These are phyloP conservation scores for Botrytis paeoniae DNA, from an alignment of 2,329 filamentous ascomycete species.

Conservation along the genomic window DNA sequence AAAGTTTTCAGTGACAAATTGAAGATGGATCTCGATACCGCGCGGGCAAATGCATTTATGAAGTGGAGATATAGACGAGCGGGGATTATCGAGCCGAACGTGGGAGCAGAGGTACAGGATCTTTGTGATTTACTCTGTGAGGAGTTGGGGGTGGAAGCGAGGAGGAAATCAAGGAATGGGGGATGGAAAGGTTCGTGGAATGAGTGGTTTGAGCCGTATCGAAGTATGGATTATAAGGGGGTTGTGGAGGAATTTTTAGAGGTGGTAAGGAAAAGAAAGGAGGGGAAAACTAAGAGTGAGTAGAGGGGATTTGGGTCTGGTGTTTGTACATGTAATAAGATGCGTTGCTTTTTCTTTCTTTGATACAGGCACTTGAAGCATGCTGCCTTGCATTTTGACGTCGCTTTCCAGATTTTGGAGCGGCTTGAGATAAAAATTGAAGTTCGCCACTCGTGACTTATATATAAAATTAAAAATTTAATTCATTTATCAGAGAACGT, in stretches of 20 bases:
- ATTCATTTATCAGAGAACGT: background rate
- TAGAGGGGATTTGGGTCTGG: background rate
- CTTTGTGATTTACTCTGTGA: constrained; percentile 18
- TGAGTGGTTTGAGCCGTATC: constrained; percentile 23
- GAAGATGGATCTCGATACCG: constrained; percentile 12
- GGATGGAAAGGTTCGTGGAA: constrained; percentile 15
- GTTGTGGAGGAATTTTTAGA: constrained; percentile 19
- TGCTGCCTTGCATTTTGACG: background rate
- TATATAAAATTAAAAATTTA: fast-evolving
- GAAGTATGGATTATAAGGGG: constrained; percentile 19
- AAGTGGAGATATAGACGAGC: constrained; percentile 13
- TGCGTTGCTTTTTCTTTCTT: background rate
- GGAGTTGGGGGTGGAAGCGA: constrained; percentile 12
- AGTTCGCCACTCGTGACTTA: background rate
- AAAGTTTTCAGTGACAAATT: background rate
- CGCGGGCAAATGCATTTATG: constrained; percentile 11
- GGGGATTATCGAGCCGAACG: constrained; percentile 14
- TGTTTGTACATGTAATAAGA: too few relatives aligned
- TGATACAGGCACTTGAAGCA: background rate
- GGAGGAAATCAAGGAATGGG: constrained; percentile 8
- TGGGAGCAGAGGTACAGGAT: constrained; percentile 20
- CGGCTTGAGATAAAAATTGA: background rate
- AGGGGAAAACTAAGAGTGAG: background rate
- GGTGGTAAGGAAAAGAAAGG: background rate
- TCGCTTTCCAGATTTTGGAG: background rate